Conservation (phyloP, 805 yeast genomes). For the Candida koratica region DNA sequence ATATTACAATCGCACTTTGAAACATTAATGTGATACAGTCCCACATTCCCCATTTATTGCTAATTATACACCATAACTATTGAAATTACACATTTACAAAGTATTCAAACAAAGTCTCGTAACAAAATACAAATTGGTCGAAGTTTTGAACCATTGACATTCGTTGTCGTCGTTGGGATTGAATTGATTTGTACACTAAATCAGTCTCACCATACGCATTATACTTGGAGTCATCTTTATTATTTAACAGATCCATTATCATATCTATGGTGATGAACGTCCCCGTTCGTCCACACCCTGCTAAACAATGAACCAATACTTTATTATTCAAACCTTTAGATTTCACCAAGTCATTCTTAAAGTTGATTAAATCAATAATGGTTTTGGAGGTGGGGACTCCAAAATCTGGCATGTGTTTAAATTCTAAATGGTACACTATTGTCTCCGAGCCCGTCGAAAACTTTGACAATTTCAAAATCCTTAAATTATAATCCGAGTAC, state of each 20-base stretch:
- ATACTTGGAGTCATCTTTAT: slow-evolving; percentile 2
- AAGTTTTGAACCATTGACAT: slow-evolving; percentile 82
- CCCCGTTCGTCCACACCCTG: slow-evolving; percentile 60
- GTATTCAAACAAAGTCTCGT: no score
- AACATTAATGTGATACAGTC: background rate
- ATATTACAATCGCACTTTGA: slow-evolving; percentile 11
- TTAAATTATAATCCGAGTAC: slow-evolving; percentile 16
- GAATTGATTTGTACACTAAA: slow-evolving; percentile 58
- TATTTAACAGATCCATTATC: slow-evolving; percentile 25
- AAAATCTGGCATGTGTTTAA: slow-evolving; percentile 45
- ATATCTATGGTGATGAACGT: slow-evolving; percentile 47
- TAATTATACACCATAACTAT: slow-evolving; percentile 1
- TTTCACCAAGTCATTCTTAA: slow-evolving; percentile 27
- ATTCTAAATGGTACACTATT: slow-evolving; percentile 37
- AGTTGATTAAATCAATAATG: slow-evolving; percentile 29
- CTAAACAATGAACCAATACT: slow-evolving; percentile 51
- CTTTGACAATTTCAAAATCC: slow-evolving; percentile 15
- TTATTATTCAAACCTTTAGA: slow-evolving; percentile 11
- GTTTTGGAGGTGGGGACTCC: slow-evolving; percentile 36
- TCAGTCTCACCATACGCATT: slow-evolving; percentile 39
- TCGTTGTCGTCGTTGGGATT: slow-evolving; percentile 67
- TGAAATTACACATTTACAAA: no score
- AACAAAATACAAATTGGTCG: slow-evolving; percentile 69
- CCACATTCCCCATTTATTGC: slow-evolving; percentile 12
- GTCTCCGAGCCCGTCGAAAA: slow-evolving; percentile 5